Evolutionary conservation across 805 yeast species (phyloP), one percentile per base, ranked within the genome.

Genomic region (Wickerhamiella qilinensis): DNA sequence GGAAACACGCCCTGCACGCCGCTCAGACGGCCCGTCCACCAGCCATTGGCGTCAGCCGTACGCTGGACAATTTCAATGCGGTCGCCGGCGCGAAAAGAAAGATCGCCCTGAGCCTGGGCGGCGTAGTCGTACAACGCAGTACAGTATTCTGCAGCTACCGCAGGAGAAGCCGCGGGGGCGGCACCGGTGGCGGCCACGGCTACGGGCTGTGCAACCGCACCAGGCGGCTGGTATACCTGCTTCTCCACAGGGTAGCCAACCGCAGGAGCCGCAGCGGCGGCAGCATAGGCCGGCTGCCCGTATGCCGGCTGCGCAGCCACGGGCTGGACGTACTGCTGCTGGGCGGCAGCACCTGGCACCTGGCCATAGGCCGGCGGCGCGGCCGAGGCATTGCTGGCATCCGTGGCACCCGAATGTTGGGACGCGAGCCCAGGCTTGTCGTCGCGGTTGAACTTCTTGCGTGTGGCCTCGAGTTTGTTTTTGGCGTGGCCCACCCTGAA

Each of bases 11-110:
- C 98, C 42, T 78, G 76, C 42, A 67, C 77, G 7, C 95, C 96
- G 50, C 84, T 82, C 45, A 70, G 63, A 30, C 68, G 62, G 12
- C 98, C 98, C 0, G 95, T 84, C 98, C 98, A 91, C 98, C 98
- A 91, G 4, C 94, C 98, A 51, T 83, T 84, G 38, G 76, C 69
- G 55, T 85, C 94, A 0, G 72, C 66, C 1, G 94, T 79, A 52
- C 83, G 76, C 54, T 84, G 81, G 3, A 85, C 72, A 43, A 91
- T 67, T 49, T 82, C 81, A 47, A 91, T 86, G 22, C 75, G 69
- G 17, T 86, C 79, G 18, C 97, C 98, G 0, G 94, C 94, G 25
- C 75, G 68, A 63, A 91, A 83, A 16, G 80, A 60, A 53, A 91
- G 67, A 55, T 91, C 98, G 18, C 97, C 97, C 24, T 71, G 81